phyloP scores from a whole-genome alignment of 2,329 filamentous ascomycete species.

The Colletotrichum zoysiae region DNA sequence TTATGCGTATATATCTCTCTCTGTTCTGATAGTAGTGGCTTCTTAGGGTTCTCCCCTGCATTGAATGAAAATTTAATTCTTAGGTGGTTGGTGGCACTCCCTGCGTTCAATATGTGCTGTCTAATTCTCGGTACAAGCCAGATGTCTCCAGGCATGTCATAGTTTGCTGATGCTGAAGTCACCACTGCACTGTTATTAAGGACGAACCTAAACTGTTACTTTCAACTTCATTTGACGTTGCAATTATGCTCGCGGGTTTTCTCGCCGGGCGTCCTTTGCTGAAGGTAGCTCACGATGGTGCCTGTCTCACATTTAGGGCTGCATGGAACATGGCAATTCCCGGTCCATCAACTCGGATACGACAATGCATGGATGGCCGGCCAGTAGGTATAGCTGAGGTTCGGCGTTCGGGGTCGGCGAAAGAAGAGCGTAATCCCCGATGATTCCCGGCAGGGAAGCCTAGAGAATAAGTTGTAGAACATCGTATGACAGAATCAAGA shows the following conservation, averaged over 20 bases:
- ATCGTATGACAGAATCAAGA: not conserved
- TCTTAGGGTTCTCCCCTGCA: not conserved
- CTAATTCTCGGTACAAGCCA: not conserved
- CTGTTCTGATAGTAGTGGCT: not conserved
- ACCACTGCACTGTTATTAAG: not conserved
- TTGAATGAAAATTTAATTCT: not conserved
- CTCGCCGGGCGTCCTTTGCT: not conserved
- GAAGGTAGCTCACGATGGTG: not conserved
- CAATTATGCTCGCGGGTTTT: not conserved
- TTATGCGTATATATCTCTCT: accelerated
- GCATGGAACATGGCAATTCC: not conserved
- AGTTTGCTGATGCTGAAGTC: not conserved
- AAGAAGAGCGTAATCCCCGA: not conserved
- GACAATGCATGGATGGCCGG: not conserved
- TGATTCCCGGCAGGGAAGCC: not conserved
- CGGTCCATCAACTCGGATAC: not conserved
- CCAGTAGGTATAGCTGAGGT: not conserved
- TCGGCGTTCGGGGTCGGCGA: not conserved
- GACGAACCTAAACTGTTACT: not conserved
- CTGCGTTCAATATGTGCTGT: not conserved
- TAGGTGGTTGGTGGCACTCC: not conserved
- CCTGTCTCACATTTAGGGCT: not conserved
- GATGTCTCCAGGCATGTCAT: not conserved
- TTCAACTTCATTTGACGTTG: not conserved
- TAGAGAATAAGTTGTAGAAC: not conserved